Conservation (phyloP, 257 asterid species). For the Rubia yunnanensis region DNA sequence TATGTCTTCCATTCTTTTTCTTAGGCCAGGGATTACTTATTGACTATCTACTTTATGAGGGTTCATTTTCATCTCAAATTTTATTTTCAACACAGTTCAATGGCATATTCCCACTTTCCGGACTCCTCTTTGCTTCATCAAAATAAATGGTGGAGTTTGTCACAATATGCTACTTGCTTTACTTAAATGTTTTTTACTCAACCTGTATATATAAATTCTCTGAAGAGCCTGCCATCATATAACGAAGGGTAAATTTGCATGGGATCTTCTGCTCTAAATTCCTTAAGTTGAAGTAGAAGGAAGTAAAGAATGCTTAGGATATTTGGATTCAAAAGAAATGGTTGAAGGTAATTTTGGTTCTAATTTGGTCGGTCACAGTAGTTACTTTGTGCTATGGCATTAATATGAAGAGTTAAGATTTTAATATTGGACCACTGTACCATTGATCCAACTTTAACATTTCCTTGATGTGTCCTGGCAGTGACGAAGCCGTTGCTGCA, state of each 20-base stretch:
- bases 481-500: conserved; percentile 97
- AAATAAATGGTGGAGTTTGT: not conserved
- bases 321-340: not conserved
- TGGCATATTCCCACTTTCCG: not conserved
- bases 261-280: not conserved
- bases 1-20: not conserved
- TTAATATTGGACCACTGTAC: not conserved
- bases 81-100: not conserved
- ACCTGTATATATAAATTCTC: too few relatives aligned
- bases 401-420: not conserved
- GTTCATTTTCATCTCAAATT: not conserved
- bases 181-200: not conserved
- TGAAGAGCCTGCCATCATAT: not conserved
- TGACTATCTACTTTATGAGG: not conserved
- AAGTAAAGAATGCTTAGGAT: not conserved
- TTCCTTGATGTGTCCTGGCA: conserved; percentile 24
- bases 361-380: not conserved
- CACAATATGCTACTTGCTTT: not conserved
- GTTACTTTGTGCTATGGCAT: not conserved
- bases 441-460: not conserved
- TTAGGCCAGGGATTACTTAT: not conserved
- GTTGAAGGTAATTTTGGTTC: not conserved
- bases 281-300: not conserved
- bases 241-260: not conserved
- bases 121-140: not conserved